Conservation (phyloP, 2,329 filamentous ascomycete genomes). For the Pseudomassariella vexata region DNA sequence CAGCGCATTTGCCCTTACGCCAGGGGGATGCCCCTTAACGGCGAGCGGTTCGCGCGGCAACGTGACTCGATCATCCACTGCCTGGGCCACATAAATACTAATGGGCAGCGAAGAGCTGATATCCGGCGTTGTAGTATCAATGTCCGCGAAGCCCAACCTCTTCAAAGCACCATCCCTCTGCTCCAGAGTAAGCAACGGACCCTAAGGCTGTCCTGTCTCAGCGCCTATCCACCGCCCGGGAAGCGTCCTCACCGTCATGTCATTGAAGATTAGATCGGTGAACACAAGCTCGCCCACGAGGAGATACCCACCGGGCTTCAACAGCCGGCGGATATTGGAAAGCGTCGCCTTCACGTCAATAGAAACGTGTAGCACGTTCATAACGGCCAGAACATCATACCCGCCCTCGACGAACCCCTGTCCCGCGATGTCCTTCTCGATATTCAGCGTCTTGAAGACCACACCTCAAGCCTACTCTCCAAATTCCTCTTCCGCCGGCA, state of each 20-base stretch:
- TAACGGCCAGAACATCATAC: neutral
- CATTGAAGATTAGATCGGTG: neutral
- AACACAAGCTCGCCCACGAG: neutral
- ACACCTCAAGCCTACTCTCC: neutral
- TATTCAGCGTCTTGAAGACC: neutral
- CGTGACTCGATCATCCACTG: neutral
- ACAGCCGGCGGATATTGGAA: neutral
- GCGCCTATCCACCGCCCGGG: neutral
- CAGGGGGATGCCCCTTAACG: neutral
- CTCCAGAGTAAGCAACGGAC: neutral
- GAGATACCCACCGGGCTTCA: neutral
- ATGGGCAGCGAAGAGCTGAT: neutral
- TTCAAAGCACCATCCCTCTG: neutral
- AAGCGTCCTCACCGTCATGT: neutral
- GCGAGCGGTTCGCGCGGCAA: too few species aligned
- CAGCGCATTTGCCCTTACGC: neutral
- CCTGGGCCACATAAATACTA: too few species aligned
- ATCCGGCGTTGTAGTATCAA: slow-evolving; percentile 1
- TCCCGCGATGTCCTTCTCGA: neutral
- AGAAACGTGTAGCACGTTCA: neutral
- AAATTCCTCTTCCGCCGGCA: neutral
- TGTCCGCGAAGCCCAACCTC: neutral
- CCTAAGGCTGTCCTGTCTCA: neutral
- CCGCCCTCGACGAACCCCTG: neutral
- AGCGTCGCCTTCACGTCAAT: neutral